Evolutionary conservation across 2,329 filamentous ascomycete genomes (phyloP), one percentile per base, ranked within the genome.

Genomic region (Alternaria conjuncta): DNA sequence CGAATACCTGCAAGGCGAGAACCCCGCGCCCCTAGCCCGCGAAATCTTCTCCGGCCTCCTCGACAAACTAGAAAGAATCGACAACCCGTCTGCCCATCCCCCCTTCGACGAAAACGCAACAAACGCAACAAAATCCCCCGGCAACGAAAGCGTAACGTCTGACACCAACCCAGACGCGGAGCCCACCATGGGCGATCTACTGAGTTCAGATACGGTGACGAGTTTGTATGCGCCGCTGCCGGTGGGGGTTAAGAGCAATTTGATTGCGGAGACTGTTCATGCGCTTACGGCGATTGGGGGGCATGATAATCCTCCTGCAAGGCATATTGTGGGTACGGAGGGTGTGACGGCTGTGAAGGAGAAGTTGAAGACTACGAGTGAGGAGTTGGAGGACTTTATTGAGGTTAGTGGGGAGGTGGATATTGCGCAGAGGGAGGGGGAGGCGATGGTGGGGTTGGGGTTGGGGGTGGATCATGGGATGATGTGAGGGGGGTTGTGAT

Each of bases 311-410:
- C 96, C 96, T 2, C 96, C 96, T 0, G 93, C 94, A 1, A 86
- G 96, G 30, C 95, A 98, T 78, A 97, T 98, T 73, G 94, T 98
- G 3, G 95, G 96, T 0, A 89, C 91, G 58, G 96, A 98, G 79
- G 95, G 93, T 1, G 91, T 95, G 12, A 86, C 89, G 6, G 92
- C 92, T 44, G 95, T 98, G 43, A 96, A 95, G 79, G 96, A 98
- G 82, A 98, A 98, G 82, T 83, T 99, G 60, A 97, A 96, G 83
- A 97, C 94, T 2, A 93, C 97, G 3, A 97, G 93, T 67, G 94
- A 98, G 78, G 96, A 98, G 82, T 83, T 98, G 60, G 96, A 98
- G 79, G 96, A 98, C 71, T 98, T 98, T 80, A 91, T 97, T 26
- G 93, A 97, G 72, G 91, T 94, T 25, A 97, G 94, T 74, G 86